These are phyloP conservation scores for Physaria fendleri DNA, from an alignment of 345 rosid genomes.

Conservation along the genomic window DNA sequence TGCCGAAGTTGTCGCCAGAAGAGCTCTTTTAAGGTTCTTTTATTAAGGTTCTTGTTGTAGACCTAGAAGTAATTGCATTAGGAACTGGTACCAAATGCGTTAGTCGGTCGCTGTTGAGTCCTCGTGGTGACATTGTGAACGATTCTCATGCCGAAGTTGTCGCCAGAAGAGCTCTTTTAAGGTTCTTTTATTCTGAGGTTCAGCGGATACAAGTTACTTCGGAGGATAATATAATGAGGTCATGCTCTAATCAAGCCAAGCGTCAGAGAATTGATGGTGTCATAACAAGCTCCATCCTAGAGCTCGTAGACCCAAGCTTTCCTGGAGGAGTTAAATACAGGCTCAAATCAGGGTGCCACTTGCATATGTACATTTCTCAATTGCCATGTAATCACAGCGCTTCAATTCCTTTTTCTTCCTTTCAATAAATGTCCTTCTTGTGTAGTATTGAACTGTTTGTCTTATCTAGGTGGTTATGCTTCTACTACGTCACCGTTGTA, in stretches of 20 bases:
- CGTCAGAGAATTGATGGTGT: conserved; percentile 23
- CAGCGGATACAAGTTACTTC: conserved; percentile 22
- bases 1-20: conserved; percentile 77
- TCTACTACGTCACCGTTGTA: conserved; percentile 37
- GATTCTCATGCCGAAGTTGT: conserved; percentile 90
- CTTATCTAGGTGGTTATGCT: conserved; percentile 56
- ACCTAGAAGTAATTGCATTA: conserved; percentile 56
- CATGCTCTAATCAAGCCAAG: conserved; percentile 1
- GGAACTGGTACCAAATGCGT: conserved; percentile 92
- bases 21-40: conserved; percentile 76
- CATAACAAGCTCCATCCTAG: conserved; percentile 29
- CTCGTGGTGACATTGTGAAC: conserved; percentile 69
- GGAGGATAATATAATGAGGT: background rate
- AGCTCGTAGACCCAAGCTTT: conserved; percentile 30
- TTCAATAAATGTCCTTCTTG: background rate
- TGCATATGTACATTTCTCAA: conserved; percentile 83
- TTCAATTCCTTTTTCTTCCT: background rate
- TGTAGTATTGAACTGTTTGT: conserved; percentile 1
- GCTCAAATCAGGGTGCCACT: conserved; percentile 53
- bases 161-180: conserved; percentile 73
- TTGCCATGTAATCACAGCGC: conserved; percentile 78
- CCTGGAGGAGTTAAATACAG: conserved; percentile 33
- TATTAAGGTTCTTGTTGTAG: conserved; percentile 42
- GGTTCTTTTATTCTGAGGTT: conserved; percentile 72
- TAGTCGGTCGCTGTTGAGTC: conserved; percentile 54